Base-by-base conservation (phyloP, 2,329 filamentous ascomycete genomes). In the Claviceps quebecensis region DNA sequence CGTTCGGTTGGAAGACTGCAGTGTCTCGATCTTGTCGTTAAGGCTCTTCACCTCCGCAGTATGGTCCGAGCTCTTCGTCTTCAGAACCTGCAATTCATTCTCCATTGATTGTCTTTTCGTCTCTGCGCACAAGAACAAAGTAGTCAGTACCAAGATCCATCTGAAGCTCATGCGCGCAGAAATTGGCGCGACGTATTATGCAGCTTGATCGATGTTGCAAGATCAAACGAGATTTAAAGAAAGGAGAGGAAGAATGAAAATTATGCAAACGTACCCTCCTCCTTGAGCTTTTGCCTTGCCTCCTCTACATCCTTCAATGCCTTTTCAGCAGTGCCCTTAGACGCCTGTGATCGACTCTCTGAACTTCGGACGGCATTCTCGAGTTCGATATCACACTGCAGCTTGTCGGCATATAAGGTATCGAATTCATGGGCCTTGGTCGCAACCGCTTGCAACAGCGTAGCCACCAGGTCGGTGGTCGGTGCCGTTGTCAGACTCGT, bases 1-100 rank as follows among this genome's bases (percentile, higher is more conserved):
- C 56, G 96, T 91, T 55, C 93, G 84, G 63, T 95, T 97, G 6
- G 91, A 93, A 0, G 87, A 83, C 67, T 98, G 90, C 2, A 98
- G 80, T 0, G 87, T 86, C 47, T 84, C 74, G 60, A 98, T 88
- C 59, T 91, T 89, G 53, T 86, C 81, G 60, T 86, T 84, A 14
- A 98, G 75, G 2, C 81, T 80, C 60, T 86, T 83, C 53, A 87
- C 77, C 60, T 90, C 85, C 34, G 84, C 82, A 53, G 84, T 80
- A 2, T 87, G 85, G 54, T 82, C 83, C 1, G 83, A 82, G 19
- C 81, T 83, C 4, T 84, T 85, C 0, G 87, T 82, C 60, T 86
- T 90, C 53, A 94, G 73, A 11, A 78, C 71, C 60, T 90, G 83
- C 1, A 97, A 76, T 64, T 97, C 87, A 47, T 85, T 84, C 65